A percentile compares a stretch with the other conserved stretches of the same genome.
These are phyloP conservation scores for Scedosporium apiospermum DNA, from an alignment of 2,329 filamentous ascomycete species.

Conservation along the genomic window DNA sequence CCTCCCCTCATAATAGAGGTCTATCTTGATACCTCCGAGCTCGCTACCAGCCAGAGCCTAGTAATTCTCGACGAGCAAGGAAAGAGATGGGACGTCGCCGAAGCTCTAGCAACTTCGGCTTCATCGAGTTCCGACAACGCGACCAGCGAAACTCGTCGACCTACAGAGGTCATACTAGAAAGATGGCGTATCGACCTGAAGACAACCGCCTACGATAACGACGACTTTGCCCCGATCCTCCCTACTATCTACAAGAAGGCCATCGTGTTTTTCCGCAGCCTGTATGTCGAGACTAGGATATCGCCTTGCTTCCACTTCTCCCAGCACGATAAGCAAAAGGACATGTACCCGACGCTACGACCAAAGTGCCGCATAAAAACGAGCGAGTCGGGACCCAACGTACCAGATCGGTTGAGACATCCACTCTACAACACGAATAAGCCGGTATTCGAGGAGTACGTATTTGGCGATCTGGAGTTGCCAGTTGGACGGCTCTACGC, in stretches of 20 bases:
- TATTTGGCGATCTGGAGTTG: conserved; percentile 76
- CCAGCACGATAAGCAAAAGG: conserved; percentile 62
- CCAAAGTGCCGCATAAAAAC: conserved; percentile 72
- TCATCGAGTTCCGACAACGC: conserved; percentile 39
- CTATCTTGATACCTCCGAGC: conserved; percentile 69
- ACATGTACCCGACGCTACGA: conserved; percentile 56
- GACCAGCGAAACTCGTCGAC: conserved; percentile 30
- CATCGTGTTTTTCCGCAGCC: conserved; percentile 84
- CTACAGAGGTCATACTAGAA: conserved; percentile 75
- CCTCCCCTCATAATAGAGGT: conserved; percentile 83
- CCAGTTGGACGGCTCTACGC: conserved; percentile 78
- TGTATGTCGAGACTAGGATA: conserved; percentile 74
- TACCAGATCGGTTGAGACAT: conserved; percentile 59
- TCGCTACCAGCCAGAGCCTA: conserved; percentile 77
- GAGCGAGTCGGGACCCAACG: conserved; percentile 43
- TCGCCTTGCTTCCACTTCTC: conserved; percentile 80
- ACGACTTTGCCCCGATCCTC: conserved; percentile 54
- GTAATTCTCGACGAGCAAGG: conserved; percentile 82
- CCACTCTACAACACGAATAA: conserved; percentile 56
- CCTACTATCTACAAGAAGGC: conserved; percentile 95
- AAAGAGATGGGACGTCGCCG: conserved; percentile 85
- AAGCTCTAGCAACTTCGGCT: conserved; percentile 61
- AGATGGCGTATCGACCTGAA: conserved; percentile 83
- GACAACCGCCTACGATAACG: conserved; percentile 31
- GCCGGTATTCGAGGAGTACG: conserved; percentile 63